Percentiles rank a stretch among this genome's conserved stretches.
Conservation (phyloP, 352 stramenopile genomes). For the Phytopythium cucurbitacearum region DNA sequence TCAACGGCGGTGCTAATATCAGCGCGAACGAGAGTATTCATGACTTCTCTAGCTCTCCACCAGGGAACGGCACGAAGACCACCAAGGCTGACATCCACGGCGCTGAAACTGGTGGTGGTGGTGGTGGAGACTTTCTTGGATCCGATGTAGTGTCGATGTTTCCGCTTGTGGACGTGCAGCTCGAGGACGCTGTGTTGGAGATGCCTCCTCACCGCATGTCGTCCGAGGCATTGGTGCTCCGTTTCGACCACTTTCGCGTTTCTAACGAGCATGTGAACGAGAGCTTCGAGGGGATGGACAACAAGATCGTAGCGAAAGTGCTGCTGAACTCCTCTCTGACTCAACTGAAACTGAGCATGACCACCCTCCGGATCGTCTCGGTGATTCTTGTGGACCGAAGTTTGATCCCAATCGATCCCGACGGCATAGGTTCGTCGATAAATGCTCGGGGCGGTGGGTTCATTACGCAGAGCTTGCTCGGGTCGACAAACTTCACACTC, state of each 20-base stretch:
- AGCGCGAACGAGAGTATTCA: background rate
- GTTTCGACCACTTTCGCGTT: conserved; percentile 57
- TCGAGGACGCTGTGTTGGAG: conserved; percentile 66
- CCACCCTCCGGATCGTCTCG: conserved; percentile 67
- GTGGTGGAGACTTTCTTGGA: conserved; percentile 24
- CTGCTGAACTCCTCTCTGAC: conserved; percentile 80
- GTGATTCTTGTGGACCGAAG: conserved; percentile 60
- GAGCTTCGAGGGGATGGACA: conserved; percentile 61
- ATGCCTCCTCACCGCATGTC: conserved; percentile 81
- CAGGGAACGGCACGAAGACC: no score
- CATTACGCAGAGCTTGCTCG: conserved; percentile 65
- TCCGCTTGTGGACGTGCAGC: conserved; percentile 60
- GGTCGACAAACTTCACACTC: conserved; percentile 56
- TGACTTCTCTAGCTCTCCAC: background rate
- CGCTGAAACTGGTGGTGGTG: no score
- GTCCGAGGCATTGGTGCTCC: conserved; percentile 64
- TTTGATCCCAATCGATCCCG: background rate
- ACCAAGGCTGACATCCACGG: no score
- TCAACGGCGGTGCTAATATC: background rate
- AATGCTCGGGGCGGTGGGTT: conserved; percentile 31
- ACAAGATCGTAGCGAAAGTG: conserved; percentile 78
- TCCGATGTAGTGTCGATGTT: conserved; percentile 83
- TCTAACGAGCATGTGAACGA: conserved; percentile 64
- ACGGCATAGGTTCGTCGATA: conserved; percentile 11
- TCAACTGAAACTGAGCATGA: conserved; percentile 61